Base-by-base conservation (phyloP, 1,139 yeast species). In the Blastobotrys aristatus region DNA sequence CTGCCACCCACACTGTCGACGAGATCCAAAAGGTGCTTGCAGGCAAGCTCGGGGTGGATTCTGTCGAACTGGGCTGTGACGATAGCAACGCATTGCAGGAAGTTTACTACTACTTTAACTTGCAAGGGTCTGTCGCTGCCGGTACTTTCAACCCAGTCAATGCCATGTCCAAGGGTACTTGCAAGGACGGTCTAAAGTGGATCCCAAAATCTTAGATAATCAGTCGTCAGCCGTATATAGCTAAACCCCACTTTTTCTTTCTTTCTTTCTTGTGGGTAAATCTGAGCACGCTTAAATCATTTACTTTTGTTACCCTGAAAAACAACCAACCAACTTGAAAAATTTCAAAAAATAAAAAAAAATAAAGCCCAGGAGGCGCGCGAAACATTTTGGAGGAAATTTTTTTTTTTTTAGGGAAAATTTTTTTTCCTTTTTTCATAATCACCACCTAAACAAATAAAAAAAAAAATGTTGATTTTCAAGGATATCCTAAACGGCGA, bases 401-500 rank as follows among this genome's bases (percentile, higher is more conserved):
- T 24, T 24, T 24, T 24, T 24, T 24, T 24, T 24, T 24, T 24
- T 24, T 24, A 6, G n/a, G n/a, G n/a, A n/a, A n/a, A n/a, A n/a
- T 24, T 24, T 24, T 24, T 24, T 24, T 24, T 24, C 14, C 14
- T 33, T 5, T 33, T 6, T 33, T 33, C 4, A 13, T n/a, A 5
- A 3, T 33, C 37, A 13, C 14, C 37, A 33, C 37, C 35, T 21
- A 7, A 35, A 6, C 14, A 36, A 36, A 27, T 36, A 14, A 14
- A 6, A 33, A 35, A 4, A 10, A 60, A 52, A 58, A 63, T 63
- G 67, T 50, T 63, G 55, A 56, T 63, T 56, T 63, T 48, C 59
- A 61, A 61, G 69, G 98, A 92, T 77, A 74, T 89, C 71, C 70
- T 92, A 73, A 82, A 97, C 61, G 87, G 84, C 67, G 98, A 92